A percentile compares a stretch with the other conserved stretches of the same genome.
Conservation (phyloP, 352 stramenopile species). For the Globisporangium heterothallicum region DNA sequence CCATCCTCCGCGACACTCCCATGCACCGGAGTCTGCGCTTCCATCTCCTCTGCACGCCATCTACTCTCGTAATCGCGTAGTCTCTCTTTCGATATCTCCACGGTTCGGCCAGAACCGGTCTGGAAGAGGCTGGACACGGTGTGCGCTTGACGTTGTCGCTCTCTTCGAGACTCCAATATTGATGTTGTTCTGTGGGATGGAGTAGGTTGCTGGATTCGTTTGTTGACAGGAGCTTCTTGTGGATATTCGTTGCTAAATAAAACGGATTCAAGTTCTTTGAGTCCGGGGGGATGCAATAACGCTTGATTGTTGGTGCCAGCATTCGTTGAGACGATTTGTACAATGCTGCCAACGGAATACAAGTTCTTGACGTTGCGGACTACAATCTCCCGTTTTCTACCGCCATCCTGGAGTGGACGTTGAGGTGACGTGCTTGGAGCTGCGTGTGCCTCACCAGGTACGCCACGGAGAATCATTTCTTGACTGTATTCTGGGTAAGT, state of each 20-base stretch:
- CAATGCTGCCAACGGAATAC: background rate
- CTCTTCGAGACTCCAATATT: background rate
- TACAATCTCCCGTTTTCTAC: background rate
- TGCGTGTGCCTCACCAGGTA: background rate
- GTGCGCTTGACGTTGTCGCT: background rate
- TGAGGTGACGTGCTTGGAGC: background rate
- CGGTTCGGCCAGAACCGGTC: constrained; percentile 24
- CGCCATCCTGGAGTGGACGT: background rate
- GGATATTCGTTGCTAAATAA: background rate
- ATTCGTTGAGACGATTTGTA: background rate
- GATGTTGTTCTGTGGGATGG: background rate
- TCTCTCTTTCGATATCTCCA: constrained; percentile 22
- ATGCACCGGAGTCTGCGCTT: constrained; percentile 6
- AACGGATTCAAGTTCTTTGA: background rate
- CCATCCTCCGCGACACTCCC: background rate
- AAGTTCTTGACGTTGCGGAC: no score
- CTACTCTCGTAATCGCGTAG: constrained; percentile 22
- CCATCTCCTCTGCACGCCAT: constrained; percentile 11
- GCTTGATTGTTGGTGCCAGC: background rate
- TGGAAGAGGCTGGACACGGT: constrained; percentile 17
- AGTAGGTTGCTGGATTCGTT: background rate
- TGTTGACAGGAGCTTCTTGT: background rate
- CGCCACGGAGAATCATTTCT: background rate
- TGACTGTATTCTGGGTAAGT: background rate
- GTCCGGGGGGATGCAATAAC: background rate